phyloP scores from a whole-genome alignment of 768 basidiomycete genomes.

The Lentinula guzmanii region DNA sequence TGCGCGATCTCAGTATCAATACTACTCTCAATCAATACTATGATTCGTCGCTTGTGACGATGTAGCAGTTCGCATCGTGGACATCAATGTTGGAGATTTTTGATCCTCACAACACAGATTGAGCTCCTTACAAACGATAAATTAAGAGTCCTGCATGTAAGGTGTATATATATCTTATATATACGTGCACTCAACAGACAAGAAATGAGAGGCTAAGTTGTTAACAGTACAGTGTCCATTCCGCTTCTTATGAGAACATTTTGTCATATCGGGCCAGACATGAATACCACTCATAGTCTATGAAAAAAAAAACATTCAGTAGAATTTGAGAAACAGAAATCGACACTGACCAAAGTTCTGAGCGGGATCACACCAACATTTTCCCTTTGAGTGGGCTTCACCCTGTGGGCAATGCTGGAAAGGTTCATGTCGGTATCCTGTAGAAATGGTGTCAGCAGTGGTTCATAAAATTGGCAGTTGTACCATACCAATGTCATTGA shows the following conservation, averaged over 20 bases:
- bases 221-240: neutral
- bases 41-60: conserved; percentile 20
- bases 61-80: too few relatives aligned
- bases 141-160: neutral
- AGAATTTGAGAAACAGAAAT: neutral
- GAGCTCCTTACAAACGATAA: neutral
- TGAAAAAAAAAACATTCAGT: conserved; percentile 3
- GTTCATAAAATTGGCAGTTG: neutral
- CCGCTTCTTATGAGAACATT: conserved; percentile 33
- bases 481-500: conserved; percentile 72
- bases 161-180: neutral
- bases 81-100: too few relatives aligned
- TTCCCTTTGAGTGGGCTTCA: conserved; percentile 67
- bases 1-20: conserved; percentile 63
- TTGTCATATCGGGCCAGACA: conserved; percentile 75
- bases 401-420: conserved; percentile 91
- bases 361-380: conserved; percentile 77
- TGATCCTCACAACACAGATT: neutral
- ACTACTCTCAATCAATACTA: conserved; percentile 84
- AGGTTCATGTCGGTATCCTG: conserved; percentile 79
- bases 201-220: neutral
- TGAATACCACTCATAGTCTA: conserved; percentile 85
- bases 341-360: conserved; percentile 64
- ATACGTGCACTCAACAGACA: neutral
- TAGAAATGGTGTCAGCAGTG: neutral